These are phyloP conservation scores for Uronychia setigera DNA, from an alignment of 73 alveolate species.

Conservation along the genomic window DNA sequence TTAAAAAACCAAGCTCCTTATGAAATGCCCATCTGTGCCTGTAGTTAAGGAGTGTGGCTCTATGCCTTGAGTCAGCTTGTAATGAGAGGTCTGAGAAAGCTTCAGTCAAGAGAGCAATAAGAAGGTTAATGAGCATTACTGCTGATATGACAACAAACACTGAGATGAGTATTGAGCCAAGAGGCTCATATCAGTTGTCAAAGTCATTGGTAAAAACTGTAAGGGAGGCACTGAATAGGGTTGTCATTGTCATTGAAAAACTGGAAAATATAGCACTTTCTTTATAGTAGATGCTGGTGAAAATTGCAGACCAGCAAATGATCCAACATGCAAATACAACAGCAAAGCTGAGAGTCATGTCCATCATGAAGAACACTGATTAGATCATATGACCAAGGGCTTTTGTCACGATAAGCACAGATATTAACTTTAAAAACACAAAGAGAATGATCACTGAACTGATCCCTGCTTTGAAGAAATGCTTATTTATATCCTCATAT, in stretches of 20 bases:
- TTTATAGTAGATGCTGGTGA: constrained; percentile 39
- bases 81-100: constrained; percentile 15
- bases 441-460: constrained; percentile 18
- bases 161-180: constrained; percentile 21
- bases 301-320: constrained; percentile 36
- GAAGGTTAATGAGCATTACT: constrained; percentile 26
- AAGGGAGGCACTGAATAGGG: constrained; percentile 27
- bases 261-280: constrained; percentile 7
- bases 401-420: constrained; percentile 21
- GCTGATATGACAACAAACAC: constrained; percentile 25
- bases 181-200: constrained; percentile 19
- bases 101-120: constrained; percentile 33
- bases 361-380: constrained; percentile 33
- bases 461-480: constrained; percentile 8
- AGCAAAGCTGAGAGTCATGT: constrained; percentile 28
- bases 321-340: constrained; percentile 43
- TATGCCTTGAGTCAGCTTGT: constrained; percentile 37
- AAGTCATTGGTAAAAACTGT: constrained; percentile 21
- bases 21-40: constrained; percentile 47
- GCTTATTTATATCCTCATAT: too few relatives aligned
- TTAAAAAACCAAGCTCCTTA: constrained; percentile 14
- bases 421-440: constrained; percentile 19
- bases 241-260: constrained; percentile 17
- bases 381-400: constrained; percentile 34
- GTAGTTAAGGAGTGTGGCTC: constrained; percentile 27